Conservation (phyloP, 2,329 filamentous ascomycete genomes). For the Penicillium sp. region DNA sequence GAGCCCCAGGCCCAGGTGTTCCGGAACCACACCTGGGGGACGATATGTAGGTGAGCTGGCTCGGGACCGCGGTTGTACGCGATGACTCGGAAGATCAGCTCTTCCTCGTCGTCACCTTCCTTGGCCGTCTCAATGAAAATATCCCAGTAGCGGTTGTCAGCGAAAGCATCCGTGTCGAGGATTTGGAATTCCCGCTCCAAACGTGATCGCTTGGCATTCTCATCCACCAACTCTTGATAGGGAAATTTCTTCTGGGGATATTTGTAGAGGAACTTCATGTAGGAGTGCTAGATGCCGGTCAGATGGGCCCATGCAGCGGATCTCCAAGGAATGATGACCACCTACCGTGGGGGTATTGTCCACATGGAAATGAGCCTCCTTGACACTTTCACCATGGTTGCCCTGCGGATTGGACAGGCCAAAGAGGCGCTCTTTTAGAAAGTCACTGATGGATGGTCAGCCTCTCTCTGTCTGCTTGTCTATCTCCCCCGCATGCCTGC, state of each 20-base stretch:
- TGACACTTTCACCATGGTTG: slow-evolving; percentile 96
- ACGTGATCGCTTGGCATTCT: slow-evolving; percentile 78
- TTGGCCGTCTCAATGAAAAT: slow-evolving; percentile 97
- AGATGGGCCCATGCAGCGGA: neutral
- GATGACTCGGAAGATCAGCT: slow-evolving; percentile 90
- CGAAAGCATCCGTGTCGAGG: slow-evolving; percentile 83
- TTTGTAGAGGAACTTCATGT: slow-evolving; percentile 99
- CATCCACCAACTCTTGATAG: slow-evolving; percentile 82
- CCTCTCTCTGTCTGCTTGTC: neutral
- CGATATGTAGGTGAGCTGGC: slow-evolving; percentile 86
- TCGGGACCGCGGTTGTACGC: slow-evolving; percentile 95
- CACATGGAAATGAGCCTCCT: slow-evolving; percentile 94
- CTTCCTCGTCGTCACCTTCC: slow-evolving; percentile 87
- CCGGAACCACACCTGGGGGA: slow-evolving; percentile 95
- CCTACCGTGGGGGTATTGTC: slow-evolving; percentile 82
- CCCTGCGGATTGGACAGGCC: slow-evolving; percentile 95
- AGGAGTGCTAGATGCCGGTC: slow-evolving; percentile 72
- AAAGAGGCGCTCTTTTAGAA: slow-evolving; percentile 92
- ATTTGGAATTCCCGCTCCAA: slow-evolving; percentile 89
- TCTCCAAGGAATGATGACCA: neutral
- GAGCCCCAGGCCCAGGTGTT: slow-evolving; percentile 97
- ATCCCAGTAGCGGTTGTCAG: slow-evolving; percentile 92
- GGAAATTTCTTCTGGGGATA: slow-evolving; percentile 91
- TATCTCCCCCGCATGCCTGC: slow-evolving; percentile 1
- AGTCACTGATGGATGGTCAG: slow-evolving; percentile 63